Evolutionary conservation across 2,329 filamentous ascomycete species (phyloP).

Genomic region (Arthroderma sp.): DNA sequence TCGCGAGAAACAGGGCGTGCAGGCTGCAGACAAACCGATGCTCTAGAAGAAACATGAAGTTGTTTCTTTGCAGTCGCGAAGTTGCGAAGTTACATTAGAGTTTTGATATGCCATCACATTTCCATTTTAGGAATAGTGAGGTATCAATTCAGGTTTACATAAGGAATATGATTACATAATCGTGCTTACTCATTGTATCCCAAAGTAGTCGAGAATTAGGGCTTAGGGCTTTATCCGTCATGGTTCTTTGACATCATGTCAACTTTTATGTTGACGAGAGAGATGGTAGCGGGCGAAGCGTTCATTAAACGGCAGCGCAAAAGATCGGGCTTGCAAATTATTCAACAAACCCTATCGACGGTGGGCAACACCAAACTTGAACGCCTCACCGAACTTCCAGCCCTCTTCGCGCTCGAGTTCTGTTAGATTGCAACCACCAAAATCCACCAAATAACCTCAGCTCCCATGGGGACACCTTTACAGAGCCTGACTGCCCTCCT

Average conservation of each 20-base stretch:
- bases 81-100: not conserved
- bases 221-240: not conserved
- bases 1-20: not conserved
- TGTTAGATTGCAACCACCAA: not conserved
- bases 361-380: not conserved
- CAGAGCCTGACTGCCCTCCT: slow-evolving; percentile 45
- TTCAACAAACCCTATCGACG: not conserved
- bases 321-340: not conserved
- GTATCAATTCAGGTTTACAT: no score
- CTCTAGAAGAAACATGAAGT: not conserved
- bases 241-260: not conserved
- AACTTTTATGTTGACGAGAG: not conserved
- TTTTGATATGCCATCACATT: not conserved
- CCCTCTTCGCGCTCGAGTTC: not conserved
- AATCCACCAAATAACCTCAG: not conserved
- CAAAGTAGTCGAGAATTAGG: not conserved
- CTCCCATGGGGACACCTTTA: slow-evolving; percentile 12
- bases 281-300: not conserved
- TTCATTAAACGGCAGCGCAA: not conserved
- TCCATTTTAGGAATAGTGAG: not conserved
- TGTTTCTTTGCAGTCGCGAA: not conserved
- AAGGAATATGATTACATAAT: not conserved
- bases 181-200: not conserved
- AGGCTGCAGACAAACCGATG: not conserved
- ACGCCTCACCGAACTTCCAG: not conserved